Conservation (phyloP, 768 basidiomycete species). For the Lactifluus hygrophoroides region DNA sequence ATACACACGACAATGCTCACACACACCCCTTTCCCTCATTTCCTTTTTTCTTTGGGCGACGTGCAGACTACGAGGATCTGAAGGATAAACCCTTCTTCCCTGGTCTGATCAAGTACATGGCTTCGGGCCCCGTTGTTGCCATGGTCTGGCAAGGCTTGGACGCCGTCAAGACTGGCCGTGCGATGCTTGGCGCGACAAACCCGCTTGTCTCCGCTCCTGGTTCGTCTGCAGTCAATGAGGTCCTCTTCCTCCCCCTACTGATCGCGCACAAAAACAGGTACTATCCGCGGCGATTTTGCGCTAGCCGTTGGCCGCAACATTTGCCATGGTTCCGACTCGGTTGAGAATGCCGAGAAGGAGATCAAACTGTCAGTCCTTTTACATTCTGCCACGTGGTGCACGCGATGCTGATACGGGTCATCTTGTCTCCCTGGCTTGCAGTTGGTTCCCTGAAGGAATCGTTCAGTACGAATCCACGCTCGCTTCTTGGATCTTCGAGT, state of each 20-base stretch:
- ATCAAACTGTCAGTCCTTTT: slow-evolving; percentile 63
- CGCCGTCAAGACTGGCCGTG: slow-evolving; percentile 91
- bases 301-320: slow-evolving; percentile 94
- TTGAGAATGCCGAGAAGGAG: slow-evolving; percentile 90
- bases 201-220: slow-evolving; percentile 84
- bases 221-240: slow-evolving; percentile 29
- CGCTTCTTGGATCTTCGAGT: slow-evolving; percentile 77
- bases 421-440: slow-evolving; percentile 26
- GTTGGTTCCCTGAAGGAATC: slow-evolving; percentile 89
- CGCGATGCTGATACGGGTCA: slow-evolving; percentile 16
- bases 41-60: neutral
- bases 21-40: neutral
- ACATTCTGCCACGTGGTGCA: neutral
- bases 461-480: slow-evolving; percentile 59
- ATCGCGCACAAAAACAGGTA: slow-evolving; percentile 40
- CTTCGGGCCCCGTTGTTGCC: slow-evolving; percentile 87
- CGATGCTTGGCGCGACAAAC: slow-evolving; percentile 96
- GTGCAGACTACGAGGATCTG: slow-evolving; percentile 90
- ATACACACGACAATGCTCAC: neutral
- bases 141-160: slow-evolving; percentile 96
- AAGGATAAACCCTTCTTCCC: slow-evolving; percentile 94
- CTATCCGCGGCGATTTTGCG: slow-evolving; percentile 93
- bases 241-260: neutral
- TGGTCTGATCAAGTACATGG: slow-evolving; percentile 94
- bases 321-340: slow-evolving; percentile 85